phyloP scores from a whole-genome alignment of 2,329 filamentous ascomycete species.

The Talaromyces sp. region DNA sequence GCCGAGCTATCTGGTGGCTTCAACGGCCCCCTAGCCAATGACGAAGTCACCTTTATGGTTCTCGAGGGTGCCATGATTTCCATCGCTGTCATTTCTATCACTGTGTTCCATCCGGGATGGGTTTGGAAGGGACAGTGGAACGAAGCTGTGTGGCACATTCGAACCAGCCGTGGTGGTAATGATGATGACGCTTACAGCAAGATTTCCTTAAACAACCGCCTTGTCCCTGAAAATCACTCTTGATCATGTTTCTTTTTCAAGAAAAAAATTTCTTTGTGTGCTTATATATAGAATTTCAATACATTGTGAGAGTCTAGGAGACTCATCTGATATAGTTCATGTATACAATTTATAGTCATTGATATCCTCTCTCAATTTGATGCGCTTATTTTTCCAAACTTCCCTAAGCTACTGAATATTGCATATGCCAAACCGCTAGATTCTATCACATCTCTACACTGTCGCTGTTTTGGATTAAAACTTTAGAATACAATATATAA shows the following conservation, averaged over 20 bases:
- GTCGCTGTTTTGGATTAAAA: not conserved
- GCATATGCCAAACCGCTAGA: no score
- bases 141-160: not conserved
- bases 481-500: not conserved
- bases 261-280: not conserved
- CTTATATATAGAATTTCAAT: not conserved
- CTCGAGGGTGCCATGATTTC: conserved; percentile 52
- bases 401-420: no score
- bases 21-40: conserved; percentile 41
- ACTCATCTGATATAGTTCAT: not conserved
- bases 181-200: not conserved
- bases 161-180: not conserved
- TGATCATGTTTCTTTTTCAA: not conserved
- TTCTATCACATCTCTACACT: no score
- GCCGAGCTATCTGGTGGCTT: conserved; percentile 46
- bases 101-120: conserved; percentile 42
- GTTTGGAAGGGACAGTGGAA: conserved; percentile 9
- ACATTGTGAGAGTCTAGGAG: not conserved
- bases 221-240: not conserved
- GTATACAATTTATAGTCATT: not conserved
- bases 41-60: conserved; percentile 47
- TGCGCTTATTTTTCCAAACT: not conserved
- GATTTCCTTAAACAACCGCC: not conserved
- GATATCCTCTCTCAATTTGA: not conserved
- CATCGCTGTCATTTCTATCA: conserved; percentile 41